These are phyloP conservation scores for Lasiodiplodia sp. DNA, from an alignment of 2,329 filamentous ascomycete genomes.

Conservation along the genomic window DNA sequence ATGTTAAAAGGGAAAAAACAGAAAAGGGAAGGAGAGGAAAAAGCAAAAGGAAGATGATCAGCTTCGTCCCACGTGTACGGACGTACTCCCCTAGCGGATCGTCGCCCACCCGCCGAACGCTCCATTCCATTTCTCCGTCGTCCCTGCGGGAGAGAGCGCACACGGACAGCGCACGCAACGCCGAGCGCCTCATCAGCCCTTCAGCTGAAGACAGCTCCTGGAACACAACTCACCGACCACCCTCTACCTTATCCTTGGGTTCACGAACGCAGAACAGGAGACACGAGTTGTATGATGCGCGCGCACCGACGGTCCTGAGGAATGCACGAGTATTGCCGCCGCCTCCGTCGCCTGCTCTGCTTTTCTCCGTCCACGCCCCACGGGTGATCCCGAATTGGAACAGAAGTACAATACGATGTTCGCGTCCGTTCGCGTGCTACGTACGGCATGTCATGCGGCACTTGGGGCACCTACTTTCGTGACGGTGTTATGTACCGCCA, in stretches of 20 bases:
- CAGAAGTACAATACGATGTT: neutral
- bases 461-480: neutral
- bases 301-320: neutral
- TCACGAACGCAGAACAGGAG: neutral
- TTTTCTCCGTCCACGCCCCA: conserved; percentile 3
- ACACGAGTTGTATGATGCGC: neutral
- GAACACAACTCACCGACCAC: neutral
- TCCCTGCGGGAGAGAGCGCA: neutral
- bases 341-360: neutral
- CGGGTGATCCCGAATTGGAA: conserved; percentile 10
- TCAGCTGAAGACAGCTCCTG: neutral
- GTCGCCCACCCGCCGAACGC: neutral
- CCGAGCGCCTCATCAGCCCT: neutral
- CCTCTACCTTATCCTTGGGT: neutral
- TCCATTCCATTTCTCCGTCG: neutral
- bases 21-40: neutral
- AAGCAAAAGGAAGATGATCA: neutral
- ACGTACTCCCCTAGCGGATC: neutral
- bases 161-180: neutral
- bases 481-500: neutral
- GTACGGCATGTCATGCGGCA: neutral
- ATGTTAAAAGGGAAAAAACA: neutral
- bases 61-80: neutral
- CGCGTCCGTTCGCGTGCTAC: neutral
- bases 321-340: neutral